Conservation (phyloP, 2,329 filamentous ascomycete genomes). For the Paramyrothecium sp. region DNA sequence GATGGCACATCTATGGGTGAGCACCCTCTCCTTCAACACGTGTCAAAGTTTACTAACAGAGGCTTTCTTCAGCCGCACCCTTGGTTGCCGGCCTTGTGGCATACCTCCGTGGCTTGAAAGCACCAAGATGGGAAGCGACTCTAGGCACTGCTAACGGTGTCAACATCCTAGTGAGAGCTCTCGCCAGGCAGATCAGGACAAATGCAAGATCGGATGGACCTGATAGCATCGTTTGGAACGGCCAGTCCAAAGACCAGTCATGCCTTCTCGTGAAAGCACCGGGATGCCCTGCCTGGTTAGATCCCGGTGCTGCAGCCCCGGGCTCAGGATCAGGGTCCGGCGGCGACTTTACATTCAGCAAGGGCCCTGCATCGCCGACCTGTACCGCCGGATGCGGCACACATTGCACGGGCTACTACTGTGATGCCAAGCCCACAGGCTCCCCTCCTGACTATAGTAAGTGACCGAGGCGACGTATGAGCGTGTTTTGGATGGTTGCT, state of each 20-base stretch:
- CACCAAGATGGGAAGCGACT: background rate
- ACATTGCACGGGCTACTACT: background rate
- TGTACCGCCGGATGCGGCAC: background rate
- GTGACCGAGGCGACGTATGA: background rate
- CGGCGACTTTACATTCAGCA: background rate
- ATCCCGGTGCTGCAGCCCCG: no score
- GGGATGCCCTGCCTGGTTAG: no score
- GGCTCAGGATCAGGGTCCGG: background rate
- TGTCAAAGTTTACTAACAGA: background rate
- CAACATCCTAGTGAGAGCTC: no score
- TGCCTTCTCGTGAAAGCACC: no score
- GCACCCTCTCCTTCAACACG: background rate
- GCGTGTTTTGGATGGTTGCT: background rate
- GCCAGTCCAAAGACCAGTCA: background rate
- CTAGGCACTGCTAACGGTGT: no score
- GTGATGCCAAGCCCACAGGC: background rate
- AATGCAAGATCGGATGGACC: background rate
- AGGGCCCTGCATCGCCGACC: background rate
- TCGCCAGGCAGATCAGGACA: no score
- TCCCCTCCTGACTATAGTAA: background rate
- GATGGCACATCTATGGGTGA: background rate
- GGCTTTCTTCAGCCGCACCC: background rate
- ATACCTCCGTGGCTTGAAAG: background rate
- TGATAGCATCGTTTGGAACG: background rate
- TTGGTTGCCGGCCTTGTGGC: background rate